phyloP scores from a whole-genome alignment of 345 rosid species.

The Microthlaspi erraticum region DNA sequence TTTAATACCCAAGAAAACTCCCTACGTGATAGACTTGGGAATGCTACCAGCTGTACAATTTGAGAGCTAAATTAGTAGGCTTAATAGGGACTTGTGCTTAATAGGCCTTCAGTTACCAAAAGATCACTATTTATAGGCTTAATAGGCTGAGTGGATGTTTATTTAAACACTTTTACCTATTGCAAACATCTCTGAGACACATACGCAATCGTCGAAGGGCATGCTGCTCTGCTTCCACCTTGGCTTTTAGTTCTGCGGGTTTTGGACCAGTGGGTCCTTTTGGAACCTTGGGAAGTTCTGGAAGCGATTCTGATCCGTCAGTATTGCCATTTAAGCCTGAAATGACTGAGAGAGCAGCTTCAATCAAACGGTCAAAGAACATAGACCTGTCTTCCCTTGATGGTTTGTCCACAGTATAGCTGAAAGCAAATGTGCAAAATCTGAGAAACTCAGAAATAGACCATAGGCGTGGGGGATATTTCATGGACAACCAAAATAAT shows the following conservation, averaged over 20 bases:
- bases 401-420: conserved; percentile 81
- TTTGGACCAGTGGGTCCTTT: conserved; percentile 86
- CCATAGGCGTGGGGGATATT: conserved; percentile 2
- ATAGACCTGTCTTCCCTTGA: conserved; percentile 76
- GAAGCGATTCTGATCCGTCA: conserved; percentile 52
- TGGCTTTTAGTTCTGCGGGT: conserved; percentile 89
- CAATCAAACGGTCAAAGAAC: conserved; percentile 77
- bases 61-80: background rate
- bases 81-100: background rate
- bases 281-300: conserved; percentile 86
- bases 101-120: conserved; percentile 9
- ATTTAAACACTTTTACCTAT: conserved; percentile 59
- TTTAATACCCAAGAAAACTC: background rate
- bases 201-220: conserved; percentile 95
- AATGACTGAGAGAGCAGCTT: conserved; percentile 88
- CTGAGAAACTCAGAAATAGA: conserved; percentile 34
- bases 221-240: conserved; percentile 99
- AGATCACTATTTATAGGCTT: conserved; percentile 9
- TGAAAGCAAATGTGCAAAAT: conserved; percentile 50
- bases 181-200: conserved; percentile 99
- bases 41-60: background rate
- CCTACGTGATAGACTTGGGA: conserved; percentile 13
- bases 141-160: background rate
- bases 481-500: conserved; percentile 19
- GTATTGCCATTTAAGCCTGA: conserved; percentile 53